Conservation (phyloP, 2,329 filamentous ascomycete species). For the Aspergillus arachidicola region DNA sequence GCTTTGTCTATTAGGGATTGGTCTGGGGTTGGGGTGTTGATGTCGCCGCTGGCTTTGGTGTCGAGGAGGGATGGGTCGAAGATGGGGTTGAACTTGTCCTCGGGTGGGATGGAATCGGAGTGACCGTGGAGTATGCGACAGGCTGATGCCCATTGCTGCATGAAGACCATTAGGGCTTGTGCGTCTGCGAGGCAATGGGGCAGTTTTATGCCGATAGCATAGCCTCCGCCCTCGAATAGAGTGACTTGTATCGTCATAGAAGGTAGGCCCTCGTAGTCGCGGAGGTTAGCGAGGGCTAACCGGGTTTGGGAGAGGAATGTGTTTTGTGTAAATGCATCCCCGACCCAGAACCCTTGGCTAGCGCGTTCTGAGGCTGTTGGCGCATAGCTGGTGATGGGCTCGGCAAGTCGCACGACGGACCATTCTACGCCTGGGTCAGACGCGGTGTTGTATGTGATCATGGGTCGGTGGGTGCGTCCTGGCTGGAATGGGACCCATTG, state of each 20-base stretch:
- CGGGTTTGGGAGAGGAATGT: not conserved
- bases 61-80: not conserved
- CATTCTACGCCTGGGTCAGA: not conserved
- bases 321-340: not conserved
- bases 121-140: not conserved
- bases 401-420: not conserved
- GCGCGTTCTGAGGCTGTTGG: not conserved
- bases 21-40: not conserved
- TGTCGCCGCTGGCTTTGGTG: not conserved
- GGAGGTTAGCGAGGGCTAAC: not conserved
- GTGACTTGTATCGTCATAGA: not conserved
- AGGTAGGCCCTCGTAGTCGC: not conserved
- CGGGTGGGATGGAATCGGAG: accelerated
- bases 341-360: not conserved
- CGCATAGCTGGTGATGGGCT: not conserved
- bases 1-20: not conserved
- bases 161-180: not conserved
- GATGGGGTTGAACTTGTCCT: not conserved
- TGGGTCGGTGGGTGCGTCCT: not conserved
- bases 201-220: not conserved
- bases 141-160: not conserved
- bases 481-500: not conserved
- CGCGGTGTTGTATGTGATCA: not conserved
- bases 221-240: not conserved
- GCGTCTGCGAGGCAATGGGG: not conserved